A percentile compares a stretch with the other conserved stretches of the same genome.
Evolutionary conservation across 1,284 basidiomycete genomes (phyloP).

Genomic region (Fomitopsis betulina): DNA sequence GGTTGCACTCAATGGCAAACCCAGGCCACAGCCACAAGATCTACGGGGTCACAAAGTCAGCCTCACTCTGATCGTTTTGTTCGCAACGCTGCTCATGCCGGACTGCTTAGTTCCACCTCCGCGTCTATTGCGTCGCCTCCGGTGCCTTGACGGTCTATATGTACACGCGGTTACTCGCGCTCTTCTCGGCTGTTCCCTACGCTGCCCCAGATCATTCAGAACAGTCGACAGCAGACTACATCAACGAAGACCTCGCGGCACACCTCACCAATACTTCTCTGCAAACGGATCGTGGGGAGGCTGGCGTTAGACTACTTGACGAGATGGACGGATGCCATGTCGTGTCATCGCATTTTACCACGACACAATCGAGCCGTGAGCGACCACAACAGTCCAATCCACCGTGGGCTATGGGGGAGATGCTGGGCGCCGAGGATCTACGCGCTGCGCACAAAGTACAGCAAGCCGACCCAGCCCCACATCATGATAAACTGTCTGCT

Average conservation of each 20-base stretch:
- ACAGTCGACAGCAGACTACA: conserved; percentile 20
- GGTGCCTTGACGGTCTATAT: conserved; percentile 79
- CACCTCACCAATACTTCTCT: conserved; percentile 97
- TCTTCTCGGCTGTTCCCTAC: conserved; percentile 79
- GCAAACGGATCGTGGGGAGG: conserved; percentile 69
- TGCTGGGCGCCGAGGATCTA: conserved; percentile 13
- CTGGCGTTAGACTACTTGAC: conserved; percentile 68
- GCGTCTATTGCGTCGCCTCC: conserved; percentile 87
- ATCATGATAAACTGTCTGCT: conserved; percentile 24
- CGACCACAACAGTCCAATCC: conserved; percentile 11
- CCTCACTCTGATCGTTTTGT: conserved; percentile 9
- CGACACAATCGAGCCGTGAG: not conserved
- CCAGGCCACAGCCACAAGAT: conserved; percentile 19
- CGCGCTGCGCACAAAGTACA: conserved; percentile 14
- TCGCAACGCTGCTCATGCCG: conserved; percentile 11
- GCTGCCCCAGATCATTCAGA: conserved; percentile 29
- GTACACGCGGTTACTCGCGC: conserved; percentile 78
- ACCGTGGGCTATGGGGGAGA: conserved; percentile 16
- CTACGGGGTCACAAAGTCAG: conserved; percentile 66
- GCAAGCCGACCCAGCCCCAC: conserved; percentile 19
- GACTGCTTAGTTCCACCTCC: conserved; percentile 87
- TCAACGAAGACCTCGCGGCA: conserved; percentile 55
- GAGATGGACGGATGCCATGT: conserved; percentile 69
- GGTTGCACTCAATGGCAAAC: conserved; percentile 26
- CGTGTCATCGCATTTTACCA: conserved; percentile 28